Evolutionary conservation across 73 alveolate species (phyloP).

Genomic region (Urostyla sp.): DNA sequence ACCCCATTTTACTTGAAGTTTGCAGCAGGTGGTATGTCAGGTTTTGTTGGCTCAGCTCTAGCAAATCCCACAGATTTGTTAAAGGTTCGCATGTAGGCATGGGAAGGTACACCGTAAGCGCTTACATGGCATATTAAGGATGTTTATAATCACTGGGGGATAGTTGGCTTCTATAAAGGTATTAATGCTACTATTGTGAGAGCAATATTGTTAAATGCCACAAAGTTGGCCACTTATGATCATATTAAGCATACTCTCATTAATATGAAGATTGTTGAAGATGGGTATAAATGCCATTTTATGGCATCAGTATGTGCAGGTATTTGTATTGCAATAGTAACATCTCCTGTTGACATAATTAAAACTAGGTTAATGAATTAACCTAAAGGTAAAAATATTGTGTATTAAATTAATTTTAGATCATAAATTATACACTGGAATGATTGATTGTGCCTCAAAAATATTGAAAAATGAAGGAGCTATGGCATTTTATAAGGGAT

Average conservation of each 20-base stretch:
- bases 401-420: neutral
- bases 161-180: constrained; percentile 76
- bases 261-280: constrained; percentile 52
- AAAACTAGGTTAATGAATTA: constrained; percentile 72
- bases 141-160: constrained; percentile 30
- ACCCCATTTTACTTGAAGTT: constrained; percentile 78
- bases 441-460: constrained; percentile 51
- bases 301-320: constrained; percentile 65
- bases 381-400: neutral
- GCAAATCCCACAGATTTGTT: constrained; percentile 78
- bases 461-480: constrained; percentile 60
- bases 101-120: constrained; percentile 40
- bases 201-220: constrained; percentile 73
- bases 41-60: constrained; percentile 67
- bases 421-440: constrained; percentile 45
- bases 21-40: constrained; percentile 72
- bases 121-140: constrained; percentile 58
- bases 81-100: constrained; percentile 85
- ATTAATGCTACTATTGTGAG: constrained; percentile 76
- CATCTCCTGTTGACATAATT: constrained; percentile 67
- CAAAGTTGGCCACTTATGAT: constrained; percentile 81
- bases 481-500: constrained; percentile 63
- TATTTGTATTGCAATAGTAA: constrained; percentile 46
- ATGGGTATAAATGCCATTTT: constrained; percentile 60
- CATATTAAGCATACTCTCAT: constrained; percentile 77